These are phyloP conservation scores for Hypocrella siamensis DNA, from an alignment of 2,329 filamentous ascomycete species.

Conservation along the genomic window DNA sequence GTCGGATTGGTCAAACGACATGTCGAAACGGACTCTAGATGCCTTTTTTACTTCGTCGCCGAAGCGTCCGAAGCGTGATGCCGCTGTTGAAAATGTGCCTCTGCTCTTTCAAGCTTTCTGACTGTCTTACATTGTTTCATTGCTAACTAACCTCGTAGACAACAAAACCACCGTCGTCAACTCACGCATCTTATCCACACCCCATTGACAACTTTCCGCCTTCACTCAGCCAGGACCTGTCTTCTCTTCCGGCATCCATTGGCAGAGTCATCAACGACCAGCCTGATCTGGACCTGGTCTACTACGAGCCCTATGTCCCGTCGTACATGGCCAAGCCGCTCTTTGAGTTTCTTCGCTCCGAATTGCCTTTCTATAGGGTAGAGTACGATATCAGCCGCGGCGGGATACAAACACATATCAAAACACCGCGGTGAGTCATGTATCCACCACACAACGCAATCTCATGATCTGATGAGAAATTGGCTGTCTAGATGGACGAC, in stretches of 20 bases:
- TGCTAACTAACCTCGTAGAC: no score
- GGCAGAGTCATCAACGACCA: conserved; percentile 47
- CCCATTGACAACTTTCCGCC: conserved; percentile 28
- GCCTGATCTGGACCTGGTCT: conserved; percentile 56
- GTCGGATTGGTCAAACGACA: conserved; percentile 1
- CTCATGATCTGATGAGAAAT: background rate
- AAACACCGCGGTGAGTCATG: conserved; percentile 27
- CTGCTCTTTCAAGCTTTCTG: background rate
- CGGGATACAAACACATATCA: conserved; percentile 43
- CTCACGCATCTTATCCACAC: conserved; percentile 32
- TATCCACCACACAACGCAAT: background rate
- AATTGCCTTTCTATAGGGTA: conserved; percentile 63
- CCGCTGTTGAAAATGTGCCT: background rate
- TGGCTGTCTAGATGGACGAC: conserved; percentile 27
- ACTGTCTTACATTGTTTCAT: background rate
- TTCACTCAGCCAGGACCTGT: conserved; percentile 21
- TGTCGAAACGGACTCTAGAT: conserved; percentile 42
- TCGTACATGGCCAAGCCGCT: conserved; percentile 36
- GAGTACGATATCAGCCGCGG: conserved; percentile 57
- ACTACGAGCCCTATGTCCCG: conserved; percentile 60
- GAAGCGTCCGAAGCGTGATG: conserved; percentile 8
- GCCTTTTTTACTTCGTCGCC: conserved; percentile 39
- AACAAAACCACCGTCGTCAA: no score
- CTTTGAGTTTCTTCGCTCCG: conserved; percentile 55
- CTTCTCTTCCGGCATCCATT: conserved; percentile 32